Evolutionary conservation across 2,329 filamentous ascomycete species (phyloP), one percentile per base, ranked within the genome.

Genomic region (Colletotrichum aenigma): DNA sequence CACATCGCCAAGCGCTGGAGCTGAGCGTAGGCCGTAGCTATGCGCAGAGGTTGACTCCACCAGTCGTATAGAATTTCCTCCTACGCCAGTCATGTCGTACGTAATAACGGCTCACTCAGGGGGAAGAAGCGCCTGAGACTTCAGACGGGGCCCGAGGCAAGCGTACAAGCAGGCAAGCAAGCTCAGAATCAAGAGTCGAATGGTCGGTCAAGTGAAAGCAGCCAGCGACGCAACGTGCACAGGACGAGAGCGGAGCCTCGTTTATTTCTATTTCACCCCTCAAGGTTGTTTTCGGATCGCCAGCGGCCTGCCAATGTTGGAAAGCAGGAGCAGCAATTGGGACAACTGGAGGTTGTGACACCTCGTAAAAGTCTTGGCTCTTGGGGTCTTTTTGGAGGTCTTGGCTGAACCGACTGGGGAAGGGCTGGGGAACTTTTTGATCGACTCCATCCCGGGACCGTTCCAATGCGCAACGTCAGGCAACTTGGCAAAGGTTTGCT

Each of bases 401-500:
- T 75, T 71, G 68, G 72, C 72, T 52, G 70, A 34, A 21, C 61
- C 72, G 52, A 55, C 61, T 70, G 36, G 72, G 69, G 43, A 71
- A 66, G 58, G 70, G 69, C 56, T 60, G 73, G 64, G 73, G 43
- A 58, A 62, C 56, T 38, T 62, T 75, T 58, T 72, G 73, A 36
- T 65, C 32, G 52, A 56, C 69, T 48, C 56, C 66, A 68, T 48
- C 66, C 55, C 36, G 28, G 36, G 55, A 26, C 34, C 68, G 34
- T 64, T 30, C 24, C 56, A 18, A 52, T 38, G 43, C 43, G 64
- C 34, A 68, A 64, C 56, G 70, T 68, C 32, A 65, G 62, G 16
- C 32, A 68, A 28, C 38, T 73, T 26, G 56, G 43, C 70, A 60
- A 36, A 36, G n/a, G n/a, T 38, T 61, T 66, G 48, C 48, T 60